A percentile compares a stretch with the other conserved stretches of the same genome.
These are phyloP conservation scores for Phytopythium mirpurense DNA, from an alignment of 352 stramenopile species.

Conservation along the genomic window DNA sequence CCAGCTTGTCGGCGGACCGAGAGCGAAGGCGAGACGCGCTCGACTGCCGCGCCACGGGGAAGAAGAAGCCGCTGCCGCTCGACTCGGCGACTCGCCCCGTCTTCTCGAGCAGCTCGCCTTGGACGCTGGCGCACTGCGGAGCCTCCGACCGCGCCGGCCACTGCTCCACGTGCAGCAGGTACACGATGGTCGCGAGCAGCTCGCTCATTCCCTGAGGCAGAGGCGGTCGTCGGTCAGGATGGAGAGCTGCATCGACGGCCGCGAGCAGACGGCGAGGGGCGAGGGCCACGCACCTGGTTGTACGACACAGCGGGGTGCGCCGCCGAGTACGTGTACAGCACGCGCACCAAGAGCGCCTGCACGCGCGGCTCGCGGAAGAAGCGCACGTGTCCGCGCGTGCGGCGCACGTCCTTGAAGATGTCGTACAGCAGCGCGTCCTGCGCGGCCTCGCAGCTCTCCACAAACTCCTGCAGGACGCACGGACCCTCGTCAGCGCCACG, in stretches of 20 bases:
- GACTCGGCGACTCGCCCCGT: background rate
- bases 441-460: slow-evolving; percentile 42
- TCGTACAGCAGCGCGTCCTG: slow-evolving; percentile 50
- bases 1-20: slow-evolving; percentile 20
- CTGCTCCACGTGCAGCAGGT: slow-evolving; percentile 66
- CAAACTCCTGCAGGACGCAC: slow-evolving; percentile 26
- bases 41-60: background rate
- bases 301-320: slow-evolving; percentile 68
- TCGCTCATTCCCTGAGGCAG: slow-evolving; percentile 78
- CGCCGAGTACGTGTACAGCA: slow-evolving; percentile 67
- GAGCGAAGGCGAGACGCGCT: background rate
- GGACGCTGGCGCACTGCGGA: background rate
- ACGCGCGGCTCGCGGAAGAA: slow-evolving; percentile 46
- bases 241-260: no score
- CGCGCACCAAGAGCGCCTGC: slow-evolving; percentile 54
- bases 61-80: background rate
- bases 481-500: no score
- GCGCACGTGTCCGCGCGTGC: slow-evolving; percentile 52
- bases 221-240: no score
- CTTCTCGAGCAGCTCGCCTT: background rate
- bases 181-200: slow-evolving; percentile 64
- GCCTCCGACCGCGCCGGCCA: slow-evolving; percentile 22
- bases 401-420: slow-evolving; percentile 70
- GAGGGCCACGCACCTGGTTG: slow-evolving; percentile 54
- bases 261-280: no score